These are phyloP conservation scores for Aspergillus awamori DNA, from an alignment of 2,329 filamentous ascomycete genomes.

Conservation along the genomic window DNA sequence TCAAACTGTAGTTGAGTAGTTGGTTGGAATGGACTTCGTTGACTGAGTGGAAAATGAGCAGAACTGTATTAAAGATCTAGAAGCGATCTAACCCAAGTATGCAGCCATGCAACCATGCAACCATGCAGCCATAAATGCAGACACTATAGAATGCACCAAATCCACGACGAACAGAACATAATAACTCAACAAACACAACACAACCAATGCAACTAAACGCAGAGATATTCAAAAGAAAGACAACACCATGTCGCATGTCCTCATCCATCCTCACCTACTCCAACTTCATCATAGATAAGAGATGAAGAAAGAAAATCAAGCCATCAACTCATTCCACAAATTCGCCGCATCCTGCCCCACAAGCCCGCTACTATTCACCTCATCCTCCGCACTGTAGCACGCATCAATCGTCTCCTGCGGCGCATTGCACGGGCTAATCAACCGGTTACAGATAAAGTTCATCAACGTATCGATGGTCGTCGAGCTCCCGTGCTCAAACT, in stretches of 20 bases:
- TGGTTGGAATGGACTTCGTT: background rate
- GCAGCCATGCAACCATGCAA: no score
- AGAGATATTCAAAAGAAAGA: no score
- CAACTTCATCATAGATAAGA: no score
- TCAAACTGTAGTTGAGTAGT: background rate
- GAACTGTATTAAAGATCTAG: no score
- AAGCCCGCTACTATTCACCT: slow-evolving; percentile 11
- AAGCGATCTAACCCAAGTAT: no score
- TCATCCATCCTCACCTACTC: no score
- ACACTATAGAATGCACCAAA: no score
- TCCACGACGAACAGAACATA: no score
- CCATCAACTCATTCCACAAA: slow-evolving; percentile 25
- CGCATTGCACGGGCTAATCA: slow-evolving; percentile 24
- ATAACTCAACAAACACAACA: no score
- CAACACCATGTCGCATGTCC: no score
- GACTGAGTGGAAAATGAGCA: background rate
- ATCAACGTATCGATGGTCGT: slow-evolving; percentile 15
- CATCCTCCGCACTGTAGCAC: slow-evolving; percentile 16
- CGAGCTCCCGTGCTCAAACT: slow-evolving; percentile 18
- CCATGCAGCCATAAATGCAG: no score
- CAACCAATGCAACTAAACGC: no score
- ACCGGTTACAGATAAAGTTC: slow-evolving; percentile 22
- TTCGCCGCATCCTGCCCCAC: slow-evolving; percentile 21
- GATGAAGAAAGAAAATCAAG: slow-evolving; percentile 1
- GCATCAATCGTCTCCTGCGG: slow-evolving; percentile 19